A percentile compares a stretch with the other conserved stretches of the same genome.
Evolutionary conservation across 2,329 filamentous ascomycete species (phyloP).

Genomic region (Colletotrichum kahawae): DNA sequence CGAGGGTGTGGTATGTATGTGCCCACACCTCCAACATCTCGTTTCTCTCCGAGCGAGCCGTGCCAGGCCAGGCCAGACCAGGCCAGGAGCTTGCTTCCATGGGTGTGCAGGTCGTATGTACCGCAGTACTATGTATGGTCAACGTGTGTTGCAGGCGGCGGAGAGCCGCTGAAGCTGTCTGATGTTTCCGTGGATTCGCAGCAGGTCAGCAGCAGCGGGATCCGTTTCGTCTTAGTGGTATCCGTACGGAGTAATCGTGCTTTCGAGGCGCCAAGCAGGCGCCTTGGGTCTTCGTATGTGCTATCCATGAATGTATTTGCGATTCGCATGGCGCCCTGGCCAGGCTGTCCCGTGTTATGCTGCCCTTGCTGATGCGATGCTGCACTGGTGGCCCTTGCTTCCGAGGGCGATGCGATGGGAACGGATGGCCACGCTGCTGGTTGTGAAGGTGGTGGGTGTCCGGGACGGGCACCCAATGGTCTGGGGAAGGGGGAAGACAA

Average conservation of each 20-base stretch:
- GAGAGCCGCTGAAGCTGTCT: neutral
- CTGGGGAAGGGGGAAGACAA: neutral
- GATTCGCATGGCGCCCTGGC: neutral
- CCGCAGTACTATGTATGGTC: neutral
- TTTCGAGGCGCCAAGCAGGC: neutral
- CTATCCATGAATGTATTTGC: neutral
- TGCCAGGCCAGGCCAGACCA: neutral
- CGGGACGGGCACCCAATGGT: conserved; percentile 2
- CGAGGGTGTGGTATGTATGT: neutral
- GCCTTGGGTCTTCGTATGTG: neutral
- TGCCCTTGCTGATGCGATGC: neutral
- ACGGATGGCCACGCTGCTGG: conserved; percentile 3
- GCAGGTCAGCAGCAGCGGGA: neutral
- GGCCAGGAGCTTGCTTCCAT: neutral
- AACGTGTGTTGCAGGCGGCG: neutral
- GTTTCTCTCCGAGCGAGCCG: conserved; percentile 11
- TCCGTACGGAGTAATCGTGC: neutral
- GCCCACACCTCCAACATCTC: neutral
- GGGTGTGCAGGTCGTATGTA: neutral
- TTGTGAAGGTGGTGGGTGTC: neutral
- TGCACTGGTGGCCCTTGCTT: neutral
- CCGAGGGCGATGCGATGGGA: neutral
- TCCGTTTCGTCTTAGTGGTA: neutral
- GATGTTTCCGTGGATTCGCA: neutral
- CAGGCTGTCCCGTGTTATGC: neutral